Conservation (phyloP, 2,329 filamentous ascomycete species). For the Colletotrichum sp. region DNA sequence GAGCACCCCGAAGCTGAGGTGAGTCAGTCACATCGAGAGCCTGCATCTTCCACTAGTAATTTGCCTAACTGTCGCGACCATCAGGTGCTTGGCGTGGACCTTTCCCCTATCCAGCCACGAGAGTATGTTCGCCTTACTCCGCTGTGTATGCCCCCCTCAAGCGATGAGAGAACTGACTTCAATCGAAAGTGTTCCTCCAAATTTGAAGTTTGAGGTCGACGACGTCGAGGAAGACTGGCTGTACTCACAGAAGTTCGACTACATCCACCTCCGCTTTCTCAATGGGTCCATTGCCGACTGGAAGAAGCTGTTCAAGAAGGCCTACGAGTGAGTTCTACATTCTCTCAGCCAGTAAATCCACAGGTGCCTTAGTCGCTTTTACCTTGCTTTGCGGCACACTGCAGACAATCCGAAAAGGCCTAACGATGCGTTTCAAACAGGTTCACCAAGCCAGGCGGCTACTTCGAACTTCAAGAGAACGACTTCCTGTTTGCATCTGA, state of each 20-base stretch:
- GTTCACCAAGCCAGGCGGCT: conserved; percentile 55
- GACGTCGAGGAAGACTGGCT: conserved; percentile 31
- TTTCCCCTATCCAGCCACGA: conserved; percentile 42
- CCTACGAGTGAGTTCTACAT: conserved; percentile 34
- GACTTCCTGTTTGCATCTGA: conserved; percentile 40
- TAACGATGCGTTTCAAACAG: not conserved
- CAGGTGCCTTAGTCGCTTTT: conserved; percentile 1
- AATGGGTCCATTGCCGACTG: conserved; percentile 59
- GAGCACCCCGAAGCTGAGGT: not conserved
- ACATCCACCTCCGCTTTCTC: conserved; percentile 61
- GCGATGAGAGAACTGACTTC: not conserved
- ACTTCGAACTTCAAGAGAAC: conserved; percentile 47
- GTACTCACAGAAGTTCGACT: conserved; percentile 54
- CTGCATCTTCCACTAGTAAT: not conserved
- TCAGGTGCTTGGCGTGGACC: conserved; percentile 40
- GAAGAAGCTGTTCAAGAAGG: conserved; percentile 46
- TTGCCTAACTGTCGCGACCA: not conserved
- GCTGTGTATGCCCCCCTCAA: too few species aligned
- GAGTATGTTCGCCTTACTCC: conserved; percentile 23
- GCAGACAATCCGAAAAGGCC: not conserved
- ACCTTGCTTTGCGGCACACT: not conserved
- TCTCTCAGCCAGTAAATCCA: conserved; percentile 1
- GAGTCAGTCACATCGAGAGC: not conserved
- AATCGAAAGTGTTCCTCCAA: conserved; percentile 36
- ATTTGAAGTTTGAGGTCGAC: conserved; percentile 42